Evolutionary conservation across 73 alveolate species (phyloP), one percentile per base, ranked within the genome.

Genomic region (Uronychia binucleata): DNA sequence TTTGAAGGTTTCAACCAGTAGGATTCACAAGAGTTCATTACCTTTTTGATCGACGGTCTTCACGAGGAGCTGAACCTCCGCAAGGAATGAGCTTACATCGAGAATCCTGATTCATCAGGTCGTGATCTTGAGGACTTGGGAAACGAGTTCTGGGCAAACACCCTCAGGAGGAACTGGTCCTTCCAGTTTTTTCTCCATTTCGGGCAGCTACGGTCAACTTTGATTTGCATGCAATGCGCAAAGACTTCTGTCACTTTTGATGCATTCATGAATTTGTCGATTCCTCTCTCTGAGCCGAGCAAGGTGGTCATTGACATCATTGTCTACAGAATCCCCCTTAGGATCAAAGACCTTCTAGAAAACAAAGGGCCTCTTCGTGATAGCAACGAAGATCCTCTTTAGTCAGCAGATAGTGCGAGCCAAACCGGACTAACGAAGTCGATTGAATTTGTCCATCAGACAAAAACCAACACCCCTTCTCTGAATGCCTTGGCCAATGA

Each of bases 41-140:
- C 92, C 35, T 95, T 92, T 88, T 82, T 95, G 74, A 60, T 95
- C 25, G 97, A 92, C 81, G 94, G 90, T 60, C 91, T 95, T 57
- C 98, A 95, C 85, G 98, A 95, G 84, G 98, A 95, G 81, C 90
- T 95, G 5, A 94, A 94, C 59, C 75, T 94, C 26, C 82, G 94
- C 78, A 77, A 11, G 11, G 95, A 91, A 80, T 87, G 90, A 78
- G 84, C 90, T 31, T 94, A 91, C 82, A 58, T 88, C 0, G 95
- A 94, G 81, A 88, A 91, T 82, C 92, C 96, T 29, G 96, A 94
- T 31, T 82, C 93, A 59, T 81, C 78, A 26, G 91, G 90, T 81
- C 78, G 95, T 58, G 85, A 84, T 31, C 91, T 91, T 59, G 74
- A 67, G 33, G 98, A 94, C 77, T 79, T 94, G 74, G 95, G 96